These are phyloP conservation scores for Chlorociboria aeruginascens DNA, from an alignment of 495 filamentous ascomycete genomes.

Conservation along the genomic window DNA sequence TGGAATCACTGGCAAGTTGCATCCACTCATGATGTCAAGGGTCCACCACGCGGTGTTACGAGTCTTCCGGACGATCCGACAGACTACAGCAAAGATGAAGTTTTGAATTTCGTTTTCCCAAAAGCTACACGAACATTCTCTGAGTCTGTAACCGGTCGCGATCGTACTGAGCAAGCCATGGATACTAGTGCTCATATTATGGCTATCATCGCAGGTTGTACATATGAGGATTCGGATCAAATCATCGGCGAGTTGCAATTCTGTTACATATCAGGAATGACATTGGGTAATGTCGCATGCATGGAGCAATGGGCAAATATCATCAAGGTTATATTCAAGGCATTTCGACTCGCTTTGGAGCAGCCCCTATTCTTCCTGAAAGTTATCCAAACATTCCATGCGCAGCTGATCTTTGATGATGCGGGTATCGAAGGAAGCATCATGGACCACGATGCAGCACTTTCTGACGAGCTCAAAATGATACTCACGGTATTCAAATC, in stretches of 20 bases:
- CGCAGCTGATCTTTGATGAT: constrained; percentile 61
- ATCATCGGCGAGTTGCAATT: constrained; percentile 84
- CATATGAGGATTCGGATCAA: constrained; percentile 30
- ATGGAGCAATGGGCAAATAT: constrained; percentile 82
- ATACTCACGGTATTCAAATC: constrained; percentile 32
- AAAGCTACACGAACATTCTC: constrained; percentile 51
- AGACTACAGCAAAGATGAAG: constrained; percentile 14
- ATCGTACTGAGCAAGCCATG: constrained; percentile 56
- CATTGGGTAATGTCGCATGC: constrained; percentile 74
- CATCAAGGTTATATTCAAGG: constrained; percentile 57
- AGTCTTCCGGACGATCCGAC: not conserved
- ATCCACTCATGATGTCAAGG: constrained; percentile 32
- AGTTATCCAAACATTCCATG: constrained; percentile 49
- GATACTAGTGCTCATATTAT: constrained; percentile 32
- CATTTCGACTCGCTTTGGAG: constrained; percentile 42
- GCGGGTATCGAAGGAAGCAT: constrained; percentile 47
- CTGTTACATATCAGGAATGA: constrained; percentile 67
- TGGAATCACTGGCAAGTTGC: constrained; percentile 39
- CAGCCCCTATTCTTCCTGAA: constrained; percentile 45
- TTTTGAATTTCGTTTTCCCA: constrained; percentile 42
- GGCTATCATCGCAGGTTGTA: constrained; percentile 25
- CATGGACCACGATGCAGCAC: constrained; percentile 35
- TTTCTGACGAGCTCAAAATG: constrained; percentile 21
- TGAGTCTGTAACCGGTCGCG: constrained; percentile 54
- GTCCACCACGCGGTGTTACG: constrained; percentile 17